Evolutionary conservation across 768 basidiomycete genomes (phyloP).

Genomic region (Termitomyces sp.): DNA sequence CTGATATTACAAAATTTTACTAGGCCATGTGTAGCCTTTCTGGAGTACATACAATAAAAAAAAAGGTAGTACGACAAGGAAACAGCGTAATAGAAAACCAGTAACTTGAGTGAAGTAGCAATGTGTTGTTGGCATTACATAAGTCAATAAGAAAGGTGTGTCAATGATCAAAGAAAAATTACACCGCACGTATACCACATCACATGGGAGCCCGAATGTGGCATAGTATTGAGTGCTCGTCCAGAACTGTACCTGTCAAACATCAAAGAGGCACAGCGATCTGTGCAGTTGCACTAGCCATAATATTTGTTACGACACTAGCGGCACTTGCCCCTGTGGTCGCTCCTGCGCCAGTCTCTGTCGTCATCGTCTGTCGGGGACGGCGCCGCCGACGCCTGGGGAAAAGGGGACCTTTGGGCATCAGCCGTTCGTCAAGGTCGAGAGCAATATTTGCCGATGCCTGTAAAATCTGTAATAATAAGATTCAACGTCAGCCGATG

Average conservation of each 20-base stretch:
- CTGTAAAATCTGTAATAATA: conserved; percentile 62
- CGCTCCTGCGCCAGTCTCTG: background rate
- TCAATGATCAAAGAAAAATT: background rate
- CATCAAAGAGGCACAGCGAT: background rate
- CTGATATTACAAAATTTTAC: background rate
- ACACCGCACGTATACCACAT: background rate
- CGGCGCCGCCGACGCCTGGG: conserved; percentile 29
- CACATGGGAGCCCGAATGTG: background rate
- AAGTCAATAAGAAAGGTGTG: background rate
- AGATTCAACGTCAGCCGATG: background rate
- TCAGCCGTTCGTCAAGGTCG: conserved; percentile 85
- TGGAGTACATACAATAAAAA: background rate
- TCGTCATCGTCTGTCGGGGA: background rate
- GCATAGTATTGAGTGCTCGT: background rate
- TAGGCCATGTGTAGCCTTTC: too few relatives aligned
- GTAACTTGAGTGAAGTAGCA: background rate
- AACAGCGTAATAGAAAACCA: background rate
- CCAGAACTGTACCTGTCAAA: background rate
- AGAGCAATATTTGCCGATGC: conserved; percentile 87
- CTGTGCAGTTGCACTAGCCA: background rate
- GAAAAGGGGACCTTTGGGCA: conserved; percentile 88
- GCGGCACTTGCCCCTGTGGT: background rate
- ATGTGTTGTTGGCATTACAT: background rate
- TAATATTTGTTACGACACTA: background rate
- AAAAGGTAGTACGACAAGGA: background rate